Percentiles rank a stretch among this genome's conserved stretches.
These are phyloP conservation scores for Pichia sporocuriosa DNA, from an alignment of 805 yeast genomes.

Conservation along the genomic window DNA sequence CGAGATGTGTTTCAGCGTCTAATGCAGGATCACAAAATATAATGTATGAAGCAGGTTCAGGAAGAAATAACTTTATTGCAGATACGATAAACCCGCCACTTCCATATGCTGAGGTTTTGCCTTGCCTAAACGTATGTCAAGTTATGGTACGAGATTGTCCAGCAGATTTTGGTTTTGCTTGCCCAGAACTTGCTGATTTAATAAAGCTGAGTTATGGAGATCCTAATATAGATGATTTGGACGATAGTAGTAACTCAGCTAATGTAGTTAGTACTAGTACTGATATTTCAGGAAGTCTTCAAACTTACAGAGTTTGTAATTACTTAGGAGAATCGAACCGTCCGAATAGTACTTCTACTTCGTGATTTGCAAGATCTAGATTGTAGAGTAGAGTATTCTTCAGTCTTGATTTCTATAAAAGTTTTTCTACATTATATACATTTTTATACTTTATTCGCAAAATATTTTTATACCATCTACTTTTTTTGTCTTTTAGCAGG, in stretches of 20 bases:
- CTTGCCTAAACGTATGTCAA: slow-evolving; percentile 78
- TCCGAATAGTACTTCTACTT: background rate
- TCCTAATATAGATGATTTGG: slow-evolving; percentile 14
- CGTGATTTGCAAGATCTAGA: background rate
- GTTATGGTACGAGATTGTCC: slow-evolving; percentile 82
- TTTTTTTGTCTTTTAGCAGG: slow-evolving; percentile 3
- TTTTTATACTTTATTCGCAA: background rate
- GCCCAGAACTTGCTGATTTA: slow-evolving; percentile 47
- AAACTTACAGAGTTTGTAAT: slow-evolving; percentile 35
- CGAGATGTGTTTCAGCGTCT: slow-evolving; percentile 61
- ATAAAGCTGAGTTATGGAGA: slow-evolving; percentile 35
- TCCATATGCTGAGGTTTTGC: slow-evolving; percentile 71
- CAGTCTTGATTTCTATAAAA: background rate
- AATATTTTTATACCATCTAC: background rate
- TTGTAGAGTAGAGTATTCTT: no score
- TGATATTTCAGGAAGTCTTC: slow-evolving; percentile 4
- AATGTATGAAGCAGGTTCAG: slow-evolving; percentile 39
- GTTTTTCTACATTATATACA: background rate
- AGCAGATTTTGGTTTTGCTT: slow-evolving; percentile 60
- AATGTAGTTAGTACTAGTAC: background rate
- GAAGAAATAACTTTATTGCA: slow-evolving; percentile 58
- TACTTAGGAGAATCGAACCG: slow-evolving; percentile 25
- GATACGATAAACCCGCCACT: slow-evolving; percentile 44
- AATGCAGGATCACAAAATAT: slow-evolving; percentile 37
- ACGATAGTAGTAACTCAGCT: background rate